These are phyloP conservation scores for Didymella arachidicola DNA, from an alignment of 2,329 filamentous ascomycete species.

Conservation along the genomic window DNA sequence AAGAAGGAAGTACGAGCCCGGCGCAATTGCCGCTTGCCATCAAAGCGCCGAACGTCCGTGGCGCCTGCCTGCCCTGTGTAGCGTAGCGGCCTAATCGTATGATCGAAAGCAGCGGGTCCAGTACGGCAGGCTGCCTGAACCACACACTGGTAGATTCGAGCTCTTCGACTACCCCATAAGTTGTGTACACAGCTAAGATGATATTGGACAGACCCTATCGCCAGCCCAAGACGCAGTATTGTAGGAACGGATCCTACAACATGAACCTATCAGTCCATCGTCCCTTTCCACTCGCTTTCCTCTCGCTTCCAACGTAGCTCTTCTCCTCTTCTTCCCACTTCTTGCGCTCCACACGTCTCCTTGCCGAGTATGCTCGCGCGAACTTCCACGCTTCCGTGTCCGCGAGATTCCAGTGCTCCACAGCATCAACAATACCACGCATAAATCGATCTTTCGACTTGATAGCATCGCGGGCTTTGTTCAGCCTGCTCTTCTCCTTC, in stretches of 20 bases:
- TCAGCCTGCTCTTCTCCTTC: conserved; percentile 65
- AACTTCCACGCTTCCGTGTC: conserved; percentile 83
- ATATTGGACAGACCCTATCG: background rate
- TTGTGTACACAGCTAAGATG: background rate
- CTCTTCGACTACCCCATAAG: conserved; percentile 2
- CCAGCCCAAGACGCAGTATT: background rate
- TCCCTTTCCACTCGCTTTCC: conserved; percentile 4
- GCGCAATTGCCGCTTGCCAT: background rate
- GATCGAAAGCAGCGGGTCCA: background rate
- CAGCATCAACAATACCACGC: conserved; percentile 49
- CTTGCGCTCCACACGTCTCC: conserved; percentile 67
- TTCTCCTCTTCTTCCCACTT: conserved; percentile 76
- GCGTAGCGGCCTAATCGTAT: background rate
- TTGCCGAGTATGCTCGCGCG: conserved; percentile 70
- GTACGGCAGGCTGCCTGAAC: background rate
- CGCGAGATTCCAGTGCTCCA: conserved; percentile 65
- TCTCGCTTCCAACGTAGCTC: conserved; percentile 67
- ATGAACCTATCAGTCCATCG: conserved; percentile 18
- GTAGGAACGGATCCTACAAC: background rate
- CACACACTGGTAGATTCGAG: conserved; percentile 3
- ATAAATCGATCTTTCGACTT: conserved; percentile 45
- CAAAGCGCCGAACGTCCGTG: background rate
- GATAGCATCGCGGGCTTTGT: conserved; percentile 57
- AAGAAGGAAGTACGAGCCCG: background rate
- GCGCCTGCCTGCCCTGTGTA: background rate